Percentiles rank a stretch among this genome's conserved stretches.
These are phyloP conservation scores for Nadsonia commutata DNA, from an alignment of 1,139 yeast species.

Conservation along the genomic window DNA sequence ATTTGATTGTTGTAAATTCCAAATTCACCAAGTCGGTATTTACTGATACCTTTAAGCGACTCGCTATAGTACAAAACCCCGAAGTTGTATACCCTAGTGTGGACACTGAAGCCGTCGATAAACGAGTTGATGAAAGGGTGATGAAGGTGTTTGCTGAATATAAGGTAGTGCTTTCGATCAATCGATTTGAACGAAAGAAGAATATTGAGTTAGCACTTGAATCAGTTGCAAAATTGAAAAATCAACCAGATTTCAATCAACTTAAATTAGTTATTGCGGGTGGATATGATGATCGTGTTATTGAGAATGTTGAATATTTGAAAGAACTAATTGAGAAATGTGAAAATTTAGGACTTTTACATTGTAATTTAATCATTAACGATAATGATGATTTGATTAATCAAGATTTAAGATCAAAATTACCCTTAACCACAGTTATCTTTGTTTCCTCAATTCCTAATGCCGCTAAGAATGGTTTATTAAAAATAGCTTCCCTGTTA, in stretches of 20 bases:
- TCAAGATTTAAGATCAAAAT: neutral
- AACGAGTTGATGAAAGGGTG: slow-evolving; percentile 4
- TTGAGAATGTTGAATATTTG: slow-evolving; percentile 64
- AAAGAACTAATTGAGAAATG: slow-evolving; percentile 42
- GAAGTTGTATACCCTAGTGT: slow-evolving; percentile 87
- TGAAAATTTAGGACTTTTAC: slow-evolving; percentile 29
- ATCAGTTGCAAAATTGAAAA: slow-evolving; percentile 33
- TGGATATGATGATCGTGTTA: slow-evolving; percentile 72
- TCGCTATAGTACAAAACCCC: slow-evolving; percentile 27
- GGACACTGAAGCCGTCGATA: slow-evolving; percentile 19
- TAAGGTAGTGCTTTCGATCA: slow-evolving; percentile 53
- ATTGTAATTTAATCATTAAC: slow-evolving; percentile 9
- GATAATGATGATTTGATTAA: slow-evolving; percentile 9
- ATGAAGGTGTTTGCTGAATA: slow-evolving; percentile 9
- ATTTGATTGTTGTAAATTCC: slow-evolving; percentile 74
- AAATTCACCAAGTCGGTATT: slow-evolving; percentile 64
- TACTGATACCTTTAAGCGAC: slow-evolving; percentile 39
- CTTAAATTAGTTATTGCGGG: slow-evolving; percentile 61
- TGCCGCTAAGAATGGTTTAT: slow-evolving; percentile 46
- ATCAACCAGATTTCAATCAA: slow-evolving; percentile 8
- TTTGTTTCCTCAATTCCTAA: slow-evolving; percentile 74
- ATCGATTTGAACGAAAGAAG: slow-evolving; percentile 80
- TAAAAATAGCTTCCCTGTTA: slow-evolving; percentile 43
- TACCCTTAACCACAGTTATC: slow-evolving; percentile 31
- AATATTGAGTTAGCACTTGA: slow-evolving; percentile 64